A percentile compares a stretch with the other conserved stretches of the same genome.
phyloP scores from a whole-genome alignment of 768 basidiomycete species.

The Xerocomellus intermedius region DNA sequence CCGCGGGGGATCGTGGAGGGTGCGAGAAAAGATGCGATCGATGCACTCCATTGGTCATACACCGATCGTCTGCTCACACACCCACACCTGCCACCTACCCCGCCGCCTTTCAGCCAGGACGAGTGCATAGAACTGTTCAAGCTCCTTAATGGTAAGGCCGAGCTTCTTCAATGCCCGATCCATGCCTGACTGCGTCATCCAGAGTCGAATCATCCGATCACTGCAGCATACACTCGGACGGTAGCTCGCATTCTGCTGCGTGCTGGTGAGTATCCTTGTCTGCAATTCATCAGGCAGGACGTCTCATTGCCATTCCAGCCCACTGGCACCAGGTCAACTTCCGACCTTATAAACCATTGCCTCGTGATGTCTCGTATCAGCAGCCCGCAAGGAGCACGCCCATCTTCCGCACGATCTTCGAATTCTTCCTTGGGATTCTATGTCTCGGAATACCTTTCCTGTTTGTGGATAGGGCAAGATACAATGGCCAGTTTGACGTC shows the following conservation, averaged over 20 bases:
- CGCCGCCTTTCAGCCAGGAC: constrained; percentile 70
- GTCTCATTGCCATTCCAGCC: constrained; percentile 31
- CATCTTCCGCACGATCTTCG: constrained; percentile 50
- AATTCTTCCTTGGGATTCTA: constrained; percentile 59
- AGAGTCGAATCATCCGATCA: constrained; percentile 25
- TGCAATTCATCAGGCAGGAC: too few relatives aligned
- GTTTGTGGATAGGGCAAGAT: constrained; percentile 53
- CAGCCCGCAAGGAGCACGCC: constrained; percentile 29
- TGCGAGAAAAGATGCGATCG: constrained; percentile 67
- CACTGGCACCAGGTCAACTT: constrained; percentile 72
- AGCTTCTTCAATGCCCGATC: not conserved
- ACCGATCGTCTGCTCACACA: constrained; percentile 73
- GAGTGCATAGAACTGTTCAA: constrained; percentile 75
- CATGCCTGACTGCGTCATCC: constrained; percentile 1
- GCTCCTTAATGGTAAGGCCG: constrained; percentile 42
- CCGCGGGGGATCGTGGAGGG: constrained; percentile 46
- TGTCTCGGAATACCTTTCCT: constrained; percentile 81
- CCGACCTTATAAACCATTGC: constrained; percentile 66
- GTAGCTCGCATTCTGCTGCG: constrained; percentile 68
- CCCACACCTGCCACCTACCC: constrained; percentile 40
- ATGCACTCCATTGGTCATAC: constrained; percentile 78
- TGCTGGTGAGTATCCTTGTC: constrained; percentile 48
- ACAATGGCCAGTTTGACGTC: constrained; percentile 52
- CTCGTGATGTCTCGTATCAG: constrained; percentile 45
- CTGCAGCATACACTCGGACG: constrained; percentile 55